Base-by-base conservation (phyloP, 345 rosid species). In the Rhodamnia rubescens region DNA sequence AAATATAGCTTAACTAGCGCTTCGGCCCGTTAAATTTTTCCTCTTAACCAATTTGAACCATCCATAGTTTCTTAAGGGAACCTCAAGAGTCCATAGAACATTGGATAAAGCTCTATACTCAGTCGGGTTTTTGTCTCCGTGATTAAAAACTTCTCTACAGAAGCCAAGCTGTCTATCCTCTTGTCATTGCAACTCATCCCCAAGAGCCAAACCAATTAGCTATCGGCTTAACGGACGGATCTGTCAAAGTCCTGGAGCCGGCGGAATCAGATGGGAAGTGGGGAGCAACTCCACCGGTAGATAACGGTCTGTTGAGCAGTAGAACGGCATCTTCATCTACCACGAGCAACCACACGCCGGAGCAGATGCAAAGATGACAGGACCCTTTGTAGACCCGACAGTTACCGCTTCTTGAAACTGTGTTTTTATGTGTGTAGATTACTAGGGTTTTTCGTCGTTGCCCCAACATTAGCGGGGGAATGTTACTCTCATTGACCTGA, bases 141-240 rank as follows among this genome's bases (percentile, higher is more conserved):
- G 80, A 36, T 69, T 69, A n/a, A 26, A n/a, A 26, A 52, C 18
- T 53, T 58, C 14, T 57, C 75, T 75, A 74, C 89, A 95, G 97
- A 87, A 89, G 90, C 92, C 97, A 93, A 89, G 88, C 91, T 27
- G 93, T 89, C 53, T 90, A 92, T 57, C 96, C 98, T 9, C 89
- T 92, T 7, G 98, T 93, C 40, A 91, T 96, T 58, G 99, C 98
- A 3, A 90, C 98, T 18, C 96, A 95, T 88, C 98, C 99, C 1
- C 89, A 75, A 2, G 96, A 95, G 53, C 89, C 94, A 53, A 95
- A 94, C 90, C 98, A 96, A 86, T 89, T 96, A 16, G 97, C 98
- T 0, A 58, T 96, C 0, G 98, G 98, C 82, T 88, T 96, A 90
- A 91, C 85, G 0, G 96, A 95, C 4, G 97, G 98, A 27, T 87